A percentile compares a stretch with the other conserved stretches of the same genome.
These are phyloP conservation scores for Pythium brassicae DNA, from an alignment of 352 stramenopile species.

Conservation along the genomic window DNA sequence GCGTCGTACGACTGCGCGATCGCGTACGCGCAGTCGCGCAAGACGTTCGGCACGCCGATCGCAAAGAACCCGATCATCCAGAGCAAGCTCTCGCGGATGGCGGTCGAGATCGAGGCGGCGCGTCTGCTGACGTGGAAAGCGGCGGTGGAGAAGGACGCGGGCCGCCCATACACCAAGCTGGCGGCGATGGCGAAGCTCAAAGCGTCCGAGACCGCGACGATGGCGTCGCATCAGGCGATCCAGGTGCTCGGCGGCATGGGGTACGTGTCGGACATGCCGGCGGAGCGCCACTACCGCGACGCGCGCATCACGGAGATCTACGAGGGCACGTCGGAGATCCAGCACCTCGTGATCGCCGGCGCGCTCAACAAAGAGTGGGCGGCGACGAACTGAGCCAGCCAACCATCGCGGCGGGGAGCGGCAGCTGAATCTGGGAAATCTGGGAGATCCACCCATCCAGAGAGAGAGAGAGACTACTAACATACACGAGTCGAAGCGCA, in stretches of 20 bases:
- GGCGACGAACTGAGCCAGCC: constrained; percentile 33
- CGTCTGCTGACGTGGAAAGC: constrained; percentile 94
- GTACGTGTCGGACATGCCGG: constrained; percentile 97
- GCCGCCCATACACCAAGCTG: constrained; percentile 89
- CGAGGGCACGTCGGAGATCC: constrained; percentile 96
- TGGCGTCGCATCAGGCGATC: constrained; percentile 95
- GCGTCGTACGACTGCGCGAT: constrained; percentile 95
- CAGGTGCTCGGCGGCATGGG: constrained; percentile 95
- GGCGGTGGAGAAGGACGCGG: constrained; percentile 89
- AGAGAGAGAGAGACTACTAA: background rate
- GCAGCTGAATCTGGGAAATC: background rate
- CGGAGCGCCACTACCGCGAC: constrained; percentile 96
- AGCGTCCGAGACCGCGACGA: constrained; percentile 93
- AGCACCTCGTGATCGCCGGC: constrained; percentile 94
- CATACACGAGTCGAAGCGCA: no score
- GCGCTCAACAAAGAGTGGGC: constrained; percentile 96
- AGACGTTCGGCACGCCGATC: constrained; percentile 94
- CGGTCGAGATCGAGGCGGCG: constrained; percentile 88
- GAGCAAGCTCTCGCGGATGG: constrained; percentile 94
- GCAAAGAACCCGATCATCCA: constrained; percentile 85
- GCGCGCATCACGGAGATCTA: constrained; percentile 98
- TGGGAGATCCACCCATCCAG: background rate
- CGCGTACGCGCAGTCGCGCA: constrained; percentile 92
- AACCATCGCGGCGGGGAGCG: no score
- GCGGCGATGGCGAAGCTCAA: constrained; percentile 97